These are phyloP conservation scores for Penstemon davidsonii DNA, from an alignment of 257 asterid genomes.

Conservation along the genomic window DNA sequence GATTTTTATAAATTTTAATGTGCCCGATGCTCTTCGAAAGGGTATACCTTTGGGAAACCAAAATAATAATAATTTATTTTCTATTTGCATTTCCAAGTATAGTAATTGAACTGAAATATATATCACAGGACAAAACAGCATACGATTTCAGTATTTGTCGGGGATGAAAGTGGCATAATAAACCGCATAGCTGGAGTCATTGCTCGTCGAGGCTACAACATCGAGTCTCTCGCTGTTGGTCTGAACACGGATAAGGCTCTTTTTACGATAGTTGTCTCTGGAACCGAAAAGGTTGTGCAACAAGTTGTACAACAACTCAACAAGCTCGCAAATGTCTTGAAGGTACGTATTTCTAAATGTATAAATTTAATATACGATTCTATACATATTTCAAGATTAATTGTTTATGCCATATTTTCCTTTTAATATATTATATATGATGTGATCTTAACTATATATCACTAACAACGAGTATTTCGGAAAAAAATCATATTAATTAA, in stretches of 20 bases:
- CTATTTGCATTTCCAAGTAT: background rate
- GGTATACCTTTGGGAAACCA: no score
- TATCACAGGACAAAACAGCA: conserved; percentile 58
- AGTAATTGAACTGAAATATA: conserved; percentile 21
- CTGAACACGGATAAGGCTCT: conserved; percentile 83
- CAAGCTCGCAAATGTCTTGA: conserved; percentile 78
- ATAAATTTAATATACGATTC: background rate
- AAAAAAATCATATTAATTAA: no score
- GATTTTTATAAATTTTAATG: no score
- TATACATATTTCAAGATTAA: background rate
- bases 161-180: conserved; percentile 90
- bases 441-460: background rate
- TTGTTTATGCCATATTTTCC: no score
- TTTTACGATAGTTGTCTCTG: conserved; percentile 82
- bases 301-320: conserved; percentile 85
- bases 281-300: conserved; percentile 64
- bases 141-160: conserved; percentile 81
- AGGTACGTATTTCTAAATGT: conserved; percentile 40
- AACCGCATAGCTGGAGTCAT: conserved; percentile 88
- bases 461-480: background rate
- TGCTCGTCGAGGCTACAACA: conserved; percentile 88
- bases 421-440: background rate
- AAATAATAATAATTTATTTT: background rate
- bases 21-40: background rate
- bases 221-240: conserved; percentile 92